phyloP scores from a whole-genome alignment of 306 rosid genomes.

The Trifolium subterraneum region DNA sequence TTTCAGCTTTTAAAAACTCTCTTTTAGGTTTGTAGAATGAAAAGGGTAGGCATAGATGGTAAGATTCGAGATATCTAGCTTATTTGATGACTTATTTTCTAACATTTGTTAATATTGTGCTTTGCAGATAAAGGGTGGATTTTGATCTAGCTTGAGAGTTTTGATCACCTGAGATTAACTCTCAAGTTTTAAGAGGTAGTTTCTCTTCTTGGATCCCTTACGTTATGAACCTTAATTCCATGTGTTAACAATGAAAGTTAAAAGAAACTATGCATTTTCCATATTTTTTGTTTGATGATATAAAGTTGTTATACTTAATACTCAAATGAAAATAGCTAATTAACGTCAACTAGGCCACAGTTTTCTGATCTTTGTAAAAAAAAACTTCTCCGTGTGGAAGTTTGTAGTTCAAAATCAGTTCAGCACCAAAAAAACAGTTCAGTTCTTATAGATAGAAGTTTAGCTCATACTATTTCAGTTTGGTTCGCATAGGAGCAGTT shows the following conservation, averaged over 20 bases:
- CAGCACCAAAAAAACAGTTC: background rate
- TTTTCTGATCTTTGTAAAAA: too few species aligned
- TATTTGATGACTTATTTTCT: too few species aligned
- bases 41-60: too few species aligned
- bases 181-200: constrained; percentile 40
- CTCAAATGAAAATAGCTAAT: background rate
- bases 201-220: constrained; percentile 23
- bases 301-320: background rate
- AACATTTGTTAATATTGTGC: background rate
- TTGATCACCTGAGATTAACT: constrained; percentile 40
- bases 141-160: constrained; percentile 47
- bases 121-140: constrained; percentile 46
- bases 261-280: background rate
- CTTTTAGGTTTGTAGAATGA: too few species aligned
- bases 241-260: constrained; percentile 19
- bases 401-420: too few species aligned
- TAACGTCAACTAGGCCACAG: background rate
- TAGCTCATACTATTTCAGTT: too few species aligned
- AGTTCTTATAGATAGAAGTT: too few species aligned
- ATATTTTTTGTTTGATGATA: too few species aligned
- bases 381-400: too few species aligned
- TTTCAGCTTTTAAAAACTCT: too few species aligned
- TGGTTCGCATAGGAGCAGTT: background rate
- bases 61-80: background rate
- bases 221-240: constrained; percentile 1